A percentile compares a stretch with the other conserved stretches of the same genome.
These are phyloP conservation scores for Trypethelium eluteriae DNA, from an alignment of 495 filamentous ascomycete species.

Conservation along the genomic window DNA sequence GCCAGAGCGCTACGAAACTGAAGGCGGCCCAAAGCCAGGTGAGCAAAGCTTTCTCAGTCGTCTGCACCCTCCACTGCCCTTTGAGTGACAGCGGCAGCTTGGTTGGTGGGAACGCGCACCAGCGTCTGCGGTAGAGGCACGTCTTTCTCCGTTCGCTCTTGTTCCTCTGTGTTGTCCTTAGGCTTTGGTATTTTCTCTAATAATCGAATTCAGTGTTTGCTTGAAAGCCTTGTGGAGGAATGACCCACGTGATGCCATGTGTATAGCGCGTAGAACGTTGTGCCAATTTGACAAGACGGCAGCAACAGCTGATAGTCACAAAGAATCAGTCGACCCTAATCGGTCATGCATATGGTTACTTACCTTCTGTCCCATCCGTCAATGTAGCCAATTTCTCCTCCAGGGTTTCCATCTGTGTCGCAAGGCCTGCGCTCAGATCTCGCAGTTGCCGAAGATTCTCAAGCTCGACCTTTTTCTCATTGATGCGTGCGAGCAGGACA, in stretches of 20 bases:
- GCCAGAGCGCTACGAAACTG: background rate
- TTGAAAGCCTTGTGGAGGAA: background rate
- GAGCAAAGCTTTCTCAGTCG: background rate
- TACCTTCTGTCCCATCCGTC: slow-evolving; percentile 89
- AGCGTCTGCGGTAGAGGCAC: slow-evolving; percentile 65
- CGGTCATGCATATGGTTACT: background rate
- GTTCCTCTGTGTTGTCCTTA: slow-evolving; percentile 43
- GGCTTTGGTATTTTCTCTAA: slow-evolving; percentile 54
- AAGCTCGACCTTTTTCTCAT: slow-evolving; percentile 87
- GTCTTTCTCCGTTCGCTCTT: slow-evolving; percentile 36
- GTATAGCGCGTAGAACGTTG: slow-evolving; percentile 85
- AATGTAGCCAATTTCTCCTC: slow-evolving; percentile 82
- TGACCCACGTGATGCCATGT: slow-evolving; percentile 84
- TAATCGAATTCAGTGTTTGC: slow-evolving; percentile 11
- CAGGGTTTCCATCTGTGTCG: slow-evolving; percentile 82
- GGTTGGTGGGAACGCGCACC: slow-evolving; percentile 69
- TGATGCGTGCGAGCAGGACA: slow-evolving; percentile 74
- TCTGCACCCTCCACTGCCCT: slow-evolving; percentile 16
- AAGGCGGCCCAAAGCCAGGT: background rate
- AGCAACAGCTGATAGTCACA: slow-evolving; percentile 57
- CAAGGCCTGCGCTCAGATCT: slow-evolving; percentile 79
- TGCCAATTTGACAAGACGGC: slow-evolving; percentile 92
- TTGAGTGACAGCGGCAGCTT: slow-evolving; percentile 32
- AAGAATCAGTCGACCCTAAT: slow-evolving; percentile 31
- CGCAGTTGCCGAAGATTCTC: slow-evolving; percentile 81